Evolutionary conservation across 352 stramenopile species (phyloP).

Genomic region (Globisporangium carolinianum): DNA sequence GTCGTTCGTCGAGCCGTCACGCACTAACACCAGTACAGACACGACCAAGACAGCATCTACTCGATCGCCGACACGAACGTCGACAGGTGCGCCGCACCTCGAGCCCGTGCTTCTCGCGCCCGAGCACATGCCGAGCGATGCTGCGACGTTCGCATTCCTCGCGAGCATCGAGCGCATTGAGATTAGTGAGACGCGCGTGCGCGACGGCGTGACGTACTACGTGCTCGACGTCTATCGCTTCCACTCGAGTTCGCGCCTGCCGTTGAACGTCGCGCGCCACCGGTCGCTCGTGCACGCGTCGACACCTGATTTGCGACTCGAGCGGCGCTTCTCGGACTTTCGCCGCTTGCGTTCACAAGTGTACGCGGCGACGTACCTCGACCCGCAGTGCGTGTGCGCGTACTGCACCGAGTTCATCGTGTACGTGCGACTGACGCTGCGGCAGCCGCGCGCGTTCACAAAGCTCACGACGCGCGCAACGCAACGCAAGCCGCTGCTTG

Average conservation of each 20-base stretch:
- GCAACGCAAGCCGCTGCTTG: constrained; percentile 45
- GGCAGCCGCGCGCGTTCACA: constrained; percentile 36
- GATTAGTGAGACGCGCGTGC: constrained; percentile 7
- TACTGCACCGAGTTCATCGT: constrained; percentile 56
- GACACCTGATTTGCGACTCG: constrained; percentile 39
- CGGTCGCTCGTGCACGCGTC: not conserved
- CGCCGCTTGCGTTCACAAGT: constrained; percentile 37
- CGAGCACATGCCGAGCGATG: not conserved
- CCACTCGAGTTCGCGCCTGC: constrained; percentile 7
- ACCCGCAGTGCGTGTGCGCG: constrained; percentile 40
- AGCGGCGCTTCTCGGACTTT: constrained; percentile 66
- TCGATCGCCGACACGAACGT: not conserved
- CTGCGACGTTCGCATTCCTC: constrained; percentile 3
- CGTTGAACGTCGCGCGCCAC: not conserved
- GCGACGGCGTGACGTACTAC: constrained; percentile 11
- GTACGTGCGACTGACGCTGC: constrained; percentile 42
- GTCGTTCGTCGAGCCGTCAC: constrained; percentile 4
- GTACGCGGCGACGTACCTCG: constrained; percentile 30
- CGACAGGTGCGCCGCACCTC: not conserved
- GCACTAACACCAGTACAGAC: too few species aligned
- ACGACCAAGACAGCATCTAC: too few species aligned
- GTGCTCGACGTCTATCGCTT: constrained; percentile 8
- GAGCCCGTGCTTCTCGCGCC: constrained; percentile 3
- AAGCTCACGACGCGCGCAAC: constrained; percentile 28
- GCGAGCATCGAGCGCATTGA: constrained; percentile 6